Evolutionary conservation across 1,139 yeast genomes (phyloP).

Genomic region (Trichomonascaceae sp.): DNA sequence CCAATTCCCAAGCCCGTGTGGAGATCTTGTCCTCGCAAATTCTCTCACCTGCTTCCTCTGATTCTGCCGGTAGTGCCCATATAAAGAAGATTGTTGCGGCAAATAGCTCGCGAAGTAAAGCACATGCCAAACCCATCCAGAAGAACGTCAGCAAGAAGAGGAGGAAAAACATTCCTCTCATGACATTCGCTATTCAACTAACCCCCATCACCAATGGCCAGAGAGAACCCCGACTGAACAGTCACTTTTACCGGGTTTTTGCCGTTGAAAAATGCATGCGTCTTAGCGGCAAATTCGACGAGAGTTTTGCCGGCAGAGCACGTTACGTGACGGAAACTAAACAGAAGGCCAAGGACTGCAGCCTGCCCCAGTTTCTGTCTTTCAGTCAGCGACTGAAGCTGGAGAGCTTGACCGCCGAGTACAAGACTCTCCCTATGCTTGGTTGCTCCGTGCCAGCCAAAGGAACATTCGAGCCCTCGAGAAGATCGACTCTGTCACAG

Average conservation of each 20-base stretch:
- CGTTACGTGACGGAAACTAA: conserved; percentile 24
- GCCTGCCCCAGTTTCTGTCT: too few relatives aligned
- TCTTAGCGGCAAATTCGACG: conserved; percentile 22
- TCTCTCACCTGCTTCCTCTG: conserved; percentile 1
- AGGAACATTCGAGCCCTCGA: too few relatives aligned
- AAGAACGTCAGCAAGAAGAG: too few relatives aligned
- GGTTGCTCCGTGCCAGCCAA: too few relatives aligned
- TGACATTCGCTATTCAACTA: conserved; percentile 21
- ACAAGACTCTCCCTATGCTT: too few relatives aligned
- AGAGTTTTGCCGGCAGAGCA: conserved; percentile 22
- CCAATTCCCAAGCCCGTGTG: conserved; percentile 15
- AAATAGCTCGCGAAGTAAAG: too few relatives aligned
- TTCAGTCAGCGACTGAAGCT: too few relatives aligned
- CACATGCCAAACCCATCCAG: too few relatives aligned
- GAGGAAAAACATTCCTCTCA: conserved; percentile 17
- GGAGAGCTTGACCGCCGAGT: too few relatives aligned
- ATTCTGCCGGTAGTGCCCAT: conserved; percentile 1
- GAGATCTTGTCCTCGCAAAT: conserved; percentile 3
- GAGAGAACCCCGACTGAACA: conserved; percentile 24
- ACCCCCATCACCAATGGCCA: conserved; percentile 19
- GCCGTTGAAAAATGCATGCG: conserved; percentile 27
- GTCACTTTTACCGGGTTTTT: conserved; percentile 25
- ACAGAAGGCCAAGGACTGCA: conserved; percentile 15
- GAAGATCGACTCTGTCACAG: too few relatives aligned
- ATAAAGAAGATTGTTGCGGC: conserved; percentile 4